Evolutionary conservation across 495 filamentous ascomycete genomes (phyloP).

Genomic region (Lindgomyces ingoldianus): DNA sequence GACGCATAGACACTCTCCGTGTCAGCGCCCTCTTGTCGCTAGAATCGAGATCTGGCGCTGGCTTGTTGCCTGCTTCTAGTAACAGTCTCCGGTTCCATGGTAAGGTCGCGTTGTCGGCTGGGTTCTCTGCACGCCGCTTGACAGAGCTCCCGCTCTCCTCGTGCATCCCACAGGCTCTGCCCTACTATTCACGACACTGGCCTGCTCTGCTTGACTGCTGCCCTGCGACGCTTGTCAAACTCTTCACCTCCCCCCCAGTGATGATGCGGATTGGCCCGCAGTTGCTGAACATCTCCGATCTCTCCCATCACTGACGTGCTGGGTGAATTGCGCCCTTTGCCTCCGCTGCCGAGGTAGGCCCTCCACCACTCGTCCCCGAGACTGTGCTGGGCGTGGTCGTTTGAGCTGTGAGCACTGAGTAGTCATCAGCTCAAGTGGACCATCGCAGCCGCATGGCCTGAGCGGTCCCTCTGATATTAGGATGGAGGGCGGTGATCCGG

Average conservation of each 20-base stretch:
- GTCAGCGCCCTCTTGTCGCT: constrained; percentile 23
- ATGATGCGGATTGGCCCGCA: constrained; percentile 31
- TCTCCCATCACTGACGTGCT: constrained; percentile 25
- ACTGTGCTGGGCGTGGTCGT: neutral
- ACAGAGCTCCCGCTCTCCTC: constrained; percentile 13
- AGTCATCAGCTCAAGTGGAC: constrained; percentile 16
- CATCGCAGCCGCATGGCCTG: constrained; percentile 36
- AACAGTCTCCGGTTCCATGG: constrained; percentile 37
- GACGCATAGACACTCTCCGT: constrained; percentile 23
- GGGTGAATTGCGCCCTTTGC: constrained; percentile 33
- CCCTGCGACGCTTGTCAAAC: constrained; percentile 31
- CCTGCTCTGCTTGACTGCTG: constrained; percentile 5
- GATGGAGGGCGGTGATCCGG: constrained; percentile 37
- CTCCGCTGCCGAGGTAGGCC: constrained; percentile 21
- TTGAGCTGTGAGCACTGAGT: neutral
- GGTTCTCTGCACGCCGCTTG: constrained; percentile 24
- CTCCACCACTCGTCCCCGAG: neutral
- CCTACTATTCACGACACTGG: constrained; percentile 15
- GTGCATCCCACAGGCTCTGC: constrained; percentile 21
- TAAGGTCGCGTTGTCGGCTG: constrained; percentile 27
- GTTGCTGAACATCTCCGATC: constrained; percentile 2
- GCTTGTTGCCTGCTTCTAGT: constrained; percentile 27
- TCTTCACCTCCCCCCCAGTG: constrained; percentile 23
- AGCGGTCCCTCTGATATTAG: constrained; percentile 34
- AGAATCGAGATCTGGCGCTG: constrained; percentile 21